Evolutionary conservation across 495 filamentous ascomycete species (phyloP).

Genomic region (Lasiosphaeris hirsuta): DNA sequence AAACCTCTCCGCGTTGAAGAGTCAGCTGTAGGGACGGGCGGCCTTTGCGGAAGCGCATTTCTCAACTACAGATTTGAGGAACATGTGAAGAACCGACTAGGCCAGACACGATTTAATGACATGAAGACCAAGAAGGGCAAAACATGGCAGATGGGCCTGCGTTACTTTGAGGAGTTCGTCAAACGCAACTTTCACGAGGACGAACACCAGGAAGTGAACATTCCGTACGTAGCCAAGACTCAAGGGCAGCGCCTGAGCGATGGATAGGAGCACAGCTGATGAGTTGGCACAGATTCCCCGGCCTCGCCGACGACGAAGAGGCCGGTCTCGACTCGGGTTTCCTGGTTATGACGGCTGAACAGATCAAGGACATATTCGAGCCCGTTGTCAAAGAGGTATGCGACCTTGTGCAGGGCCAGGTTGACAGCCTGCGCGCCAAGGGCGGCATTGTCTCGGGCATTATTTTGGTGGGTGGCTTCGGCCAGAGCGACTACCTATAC

Average conservation of each 20-base stretch:
- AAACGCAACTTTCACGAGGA: constrained; percentile 75
- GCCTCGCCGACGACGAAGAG: constrained; percentile 64
- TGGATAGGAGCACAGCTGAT: not conserved
- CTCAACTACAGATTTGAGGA: constrained; percentile 68
- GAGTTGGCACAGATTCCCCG: constrained; percentile 52
- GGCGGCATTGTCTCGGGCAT: constrained; percentile 64
- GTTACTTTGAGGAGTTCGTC: constrained; percentile 64
- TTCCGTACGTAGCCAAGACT: constrained; percentile 46
- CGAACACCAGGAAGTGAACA: constrained; percentile 64
- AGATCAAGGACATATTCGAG: constrained; percentile 63
- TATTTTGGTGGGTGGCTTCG: constrained; percentile 68
- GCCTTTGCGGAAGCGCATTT: constrained; percentile 66
- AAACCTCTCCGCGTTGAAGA: constrained; percentile 60
- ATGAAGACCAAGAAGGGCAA: constrained; percentile 57
- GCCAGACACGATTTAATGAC: constrained; percentile 55
- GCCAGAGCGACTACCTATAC: constrained; percentile 67
- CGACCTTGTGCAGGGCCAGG: constrained; percentile 58
- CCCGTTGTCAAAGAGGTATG: constrained; percentile 62
- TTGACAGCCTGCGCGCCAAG: constrained; percentile 55
- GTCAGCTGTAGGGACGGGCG: constrained; percentile 62
- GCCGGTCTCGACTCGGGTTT: constrained; percentile 62
- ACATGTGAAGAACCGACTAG: constrained; percentile 58
- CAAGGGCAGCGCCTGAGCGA: not conserved
- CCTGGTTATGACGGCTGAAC: constrained; percentile 56
- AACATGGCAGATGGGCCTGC: constrained; percentile 71